phyloP scores from a whole-genome alignment of 768 basidiomycete genomes.

The Lactarius vividus region DNA sequence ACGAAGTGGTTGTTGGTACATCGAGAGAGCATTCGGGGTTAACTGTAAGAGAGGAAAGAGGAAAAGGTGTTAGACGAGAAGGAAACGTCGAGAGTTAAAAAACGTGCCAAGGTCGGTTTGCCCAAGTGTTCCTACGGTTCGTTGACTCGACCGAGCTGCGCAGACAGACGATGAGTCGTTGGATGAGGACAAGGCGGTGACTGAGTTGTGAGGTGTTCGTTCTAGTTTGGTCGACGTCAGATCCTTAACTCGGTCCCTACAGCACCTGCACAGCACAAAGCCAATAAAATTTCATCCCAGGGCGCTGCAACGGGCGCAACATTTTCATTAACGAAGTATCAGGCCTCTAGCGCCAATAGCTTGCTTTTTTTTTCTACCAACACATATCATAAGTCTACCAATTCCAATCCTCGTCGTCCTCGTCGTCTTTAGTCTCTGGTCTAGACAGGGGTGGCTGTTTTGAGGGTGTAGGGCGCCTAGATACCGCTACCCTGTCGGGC shows the following conservation, averaged over 20 bases:
- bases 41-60: slow-evolving; percentile 1
- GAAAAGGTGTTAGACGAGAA: slow-evolving; percentile 8
- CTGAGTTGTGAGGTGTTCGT: background rate
- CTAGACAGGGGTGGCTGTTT: background rate
- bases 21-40: slow-evolving; percentile 23
- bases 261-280: background rate
- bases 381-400: slow-evolving; percentile 21
- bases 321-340: background rate
- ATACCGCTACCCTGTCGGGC: slow-evolving; percentile 5
- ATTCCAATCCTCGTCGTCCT: slow-evolving; percentile 28
- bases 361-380: background rate
- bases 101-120: background rate
- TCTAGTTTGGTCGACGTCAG: background rate
- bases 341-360: background rate
- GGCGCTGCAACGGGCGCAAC: background rate
- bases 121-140: background rate
- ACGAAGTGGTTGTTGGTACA: slow-evolving; percentile 22
- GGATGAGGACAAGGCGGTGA: background rate
- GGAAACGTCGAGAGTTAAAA: background rate
- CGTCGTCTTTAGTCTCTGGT: slow-evolving; percentile 10
- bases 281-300: background rate
- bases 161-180: background rate
- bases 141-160: background rate
- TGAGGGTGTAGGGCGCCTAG: background rate
- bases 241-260: background rate